Conservation (phyloP, 2,329 filamentous ascomycete genomes). For the Aspergillus glaucus region DNA sequence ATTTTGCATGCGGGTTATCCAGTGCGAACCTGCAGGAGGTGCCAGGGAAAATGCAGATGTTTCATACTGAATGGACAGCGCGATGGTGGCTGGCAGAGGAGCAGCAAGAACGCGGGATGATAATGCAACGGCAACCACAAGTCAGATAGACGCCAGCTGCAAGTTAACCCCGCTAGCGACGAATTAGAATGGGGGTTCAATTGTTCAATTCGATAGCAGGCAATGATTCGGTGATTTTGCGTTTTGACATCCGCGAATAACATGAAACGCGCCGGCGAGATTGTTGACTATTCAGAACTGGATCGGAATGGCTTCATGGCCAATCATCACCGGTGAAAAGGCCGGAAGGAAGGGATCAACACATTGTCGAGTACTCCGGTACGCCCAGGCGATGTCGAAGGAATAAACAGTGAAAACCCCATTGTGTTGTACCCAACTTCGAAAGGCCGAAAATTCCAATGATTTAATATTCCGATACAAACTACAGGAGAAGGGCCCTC, state of each 20-base stretch:
- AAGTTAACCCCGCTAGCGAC: not conserved
- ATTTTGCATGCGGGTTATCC: constrained; percentile 27
- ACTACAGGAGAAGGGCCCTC: not conserved
- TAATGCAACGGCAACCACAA: not conserved
- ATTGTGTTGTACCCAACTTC: not conserved
- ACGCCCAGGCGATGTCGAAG: not conserved
- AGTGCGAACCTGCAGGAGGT: constrained; percentile 26
- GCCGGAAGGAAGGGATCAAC: constrained; percentile 11
- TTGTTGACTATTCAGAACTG: constrained; percentile 6
- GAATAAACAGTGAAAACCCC: not conserved
- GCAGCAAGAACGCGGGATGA: not conserved
- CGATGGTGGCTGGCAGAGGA: not conserved
- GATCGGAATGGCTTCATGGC: constrained; percentile 5
- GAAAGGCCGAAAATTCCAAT: not conserved
- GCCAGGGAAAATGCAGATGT: not conserved
- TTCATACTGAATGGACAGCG: constrained; percentile 3
- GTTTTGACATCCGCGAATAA: not conserved
- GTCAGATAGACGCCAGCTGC: not conserved
- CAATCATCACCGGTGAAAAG: constrained; percentile 7
- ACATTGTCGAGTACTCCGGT: not conserved
- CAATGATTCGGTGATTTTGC: not conserved
- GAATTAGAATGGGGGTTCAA: not conserved
- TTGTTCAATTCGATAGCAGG: not conserved
- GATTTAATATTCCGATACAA: not conserved
- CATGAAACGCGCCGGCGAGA: not conserved